These are phyloP conservation scores for Clonostachys solani DNA, from an alignment of 2,329 filamentous ascomycete genomes.

Conservation along the genomic window DNA sequence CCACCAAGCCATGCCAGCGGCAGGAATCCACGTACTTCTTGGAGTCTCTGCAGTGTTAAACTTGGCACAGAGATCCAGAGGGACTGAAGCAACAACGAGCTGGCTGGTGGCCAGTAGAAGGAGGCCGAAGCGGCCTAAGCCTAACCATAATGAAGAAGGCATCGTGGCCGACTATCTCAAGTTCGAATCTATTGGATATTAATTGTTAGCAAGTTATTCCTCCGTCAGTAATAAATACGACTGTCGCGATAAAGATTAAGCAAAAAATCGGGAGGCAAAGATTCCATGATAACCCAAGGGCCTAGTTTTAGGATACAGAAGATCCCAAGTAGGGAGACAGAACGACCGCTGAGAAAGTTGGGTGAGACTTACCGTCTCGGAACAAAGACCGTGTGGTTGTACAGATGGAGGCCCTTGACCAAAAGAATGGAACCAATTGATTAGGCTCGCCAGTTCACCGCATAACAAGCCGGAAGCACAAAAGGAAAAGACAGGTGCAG, in stretches of 20 bases:
- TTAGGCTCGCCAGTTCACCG: no score
- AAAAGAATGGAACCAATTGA: no score
- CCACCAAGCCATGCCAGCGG: no score
- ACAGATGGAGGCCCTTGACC: no score
- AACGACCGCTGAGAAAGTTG: no score
- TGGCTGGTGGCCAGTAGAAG: not conserved
- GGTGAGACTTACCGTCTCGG: no score
- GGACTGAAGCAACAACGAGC: not conserved
- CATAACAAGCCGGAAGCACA: no score
- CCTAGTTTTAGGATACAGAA: not conserved
- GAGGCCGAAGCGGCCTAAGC: not conserved
- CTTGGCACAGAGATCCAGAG: slow-evolving; percentile 22
- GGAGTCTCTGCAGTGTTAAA: slow-evolving; percentile 23
- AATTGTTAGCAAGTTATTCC: not conserved
- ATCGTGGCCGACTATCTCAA: not conserved
- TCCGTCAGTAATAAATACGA: not conserved
- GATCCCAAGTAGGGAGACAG: no score
- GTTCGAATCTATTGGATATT: not conserved
- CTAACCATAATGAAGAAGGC: not conserved
- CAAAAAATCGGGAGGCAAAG: not conserved
- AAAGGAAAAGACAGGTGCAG: no score
- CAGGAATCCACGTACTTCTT: not conserved
- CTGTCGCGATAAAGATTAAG: not conserved
- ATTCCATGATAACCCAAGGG: not conserved
- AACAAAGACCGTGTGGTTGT: no score